Evolutionary conservation across 192 early-diverging fungal genomes (phyloP), one percentile per base, ranked within the genome.

Genomic region (Spinellus fusiger): DNA sequence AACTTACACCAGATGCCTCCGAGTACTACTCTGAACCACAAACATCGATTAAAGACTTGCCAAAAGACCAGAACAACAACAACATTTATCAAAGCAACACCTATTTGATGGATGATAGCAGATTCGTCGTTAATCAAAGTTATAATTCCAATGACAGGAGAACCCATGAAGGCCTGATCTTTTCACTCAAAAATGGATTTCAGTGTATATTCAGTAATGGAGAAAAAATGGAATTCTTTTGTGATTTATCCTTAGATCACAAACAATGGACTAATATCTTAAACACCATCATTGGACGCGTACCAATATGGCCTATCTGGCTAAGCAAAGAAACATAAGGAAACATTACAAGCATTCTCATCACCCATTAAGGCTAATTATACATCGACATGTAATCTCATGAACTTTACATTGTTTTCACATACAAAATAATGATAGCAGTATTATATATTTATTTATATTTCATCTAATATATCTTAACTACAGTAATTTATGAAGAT

Each of bases 201-300:
- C 54, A 61, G 6, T 22, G 63, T 6, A 40, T 22, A 33, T 70
- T 70, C 34, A 34, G 29, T 3, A 59, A 64, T 18, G 68, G 68
- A 9, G 49, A 64, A 6, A 56, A 52, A 12, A 70, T 70, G 25
- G 68, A 70, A 1, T 70, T 70, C 57, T 70, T 59, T 26, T 62
- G 60, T 33, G 68, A 70, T 28, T 63, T 49, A 10, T 25, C 38
- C 0, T n/a, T 28, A 1, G 68, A 70, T 20, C 32, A 56, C 10
- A 29, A 58, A 9, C 32, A 46, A 27, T 70, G 68, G 68, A 33
- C 64, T 4, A 47, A 58, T 44, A 54, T 70, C 2, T 31, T 70
- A 46, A 66, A 66, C 28, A 35, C 28, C 0, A 66, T 66, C 34
- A 27, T 66, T 22, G 64, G 64, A 10, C 47, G 56, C 5, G 50